Percentiles rank a stretch among this genome's conserved stretches.
These are phyloP conservation scores for Penicillium goetzii DNA, from an alignment of 495 filamentous ascomycete genomes.

Conservation along the genomic window DNA sequence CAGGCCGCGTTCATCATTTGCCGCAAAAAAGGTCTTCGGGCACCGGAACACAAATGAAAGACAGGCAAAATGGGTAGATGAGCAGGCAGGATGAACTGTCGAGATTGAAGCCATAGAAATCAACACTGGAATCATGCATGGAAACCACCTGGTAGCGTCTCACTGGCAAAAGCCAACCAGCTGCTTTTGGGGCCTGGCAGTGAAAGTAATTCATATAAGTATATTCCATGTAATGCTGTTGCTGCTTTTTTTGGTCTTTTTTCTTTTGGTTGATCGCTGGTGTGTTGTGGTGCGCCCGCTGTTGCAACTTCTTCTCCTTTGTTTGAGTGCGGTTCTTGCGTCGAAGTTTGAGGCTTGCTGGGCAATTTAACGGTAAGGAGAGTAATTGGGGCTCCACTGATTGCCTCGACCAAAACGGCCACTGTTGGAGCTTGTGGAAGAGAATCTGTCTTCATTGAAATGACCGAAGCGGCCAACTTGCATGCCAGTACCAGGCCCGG, in stretches of 20 bases:
- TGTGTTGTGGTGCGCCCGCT: conserved; percentile 1
- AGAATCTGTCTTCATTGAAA: conserved; percentile 54
- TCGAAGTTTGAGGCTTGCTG: neutral
- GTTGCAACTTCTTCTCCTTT: neutral
- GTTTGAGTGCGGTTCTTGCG: neutral
- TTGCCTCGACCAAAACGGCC: conserved; percentile 42
- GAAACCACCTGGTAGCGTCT: conserved; percentile 2
- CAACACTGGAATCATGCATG: conserved; percentile 12
- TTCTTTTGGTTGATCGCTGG: neutral
- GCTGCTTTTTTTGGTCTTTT: conserved; percentile 6
- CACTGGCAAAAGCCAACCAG: conserved; percentile 7
- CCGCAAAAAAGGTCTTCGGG: conserved; percentile 13
- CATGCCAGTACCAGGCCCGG: conserved; percentile 75
- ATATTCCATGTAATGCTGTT: conserved; percentile 1
- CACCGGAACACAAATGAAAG: conserved; percentile 9
- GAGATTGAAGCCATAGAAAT: conserved; percentile 23
- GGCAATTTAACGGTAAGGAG: conserved; percentile 40
- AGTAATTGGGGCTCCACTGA: conserved; percentile 46
- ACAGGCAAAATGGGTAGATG: conserved; percentile 29
- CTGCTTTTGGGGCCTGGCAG: conserved; percentile 5
- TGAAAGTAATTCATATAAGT: conserved; percentile 16
- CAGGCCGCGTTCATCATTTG: conserved; percentile 15
- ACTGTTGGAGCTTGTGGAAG: conserved; percentile 31
- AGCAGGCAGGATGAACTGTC: conserved; percentile 17
- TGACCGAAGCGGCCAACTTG: conserved; percentile 62